Conservation (phyloP, 805 yeast species). For the Blastobotrys terrestris region DNA sequence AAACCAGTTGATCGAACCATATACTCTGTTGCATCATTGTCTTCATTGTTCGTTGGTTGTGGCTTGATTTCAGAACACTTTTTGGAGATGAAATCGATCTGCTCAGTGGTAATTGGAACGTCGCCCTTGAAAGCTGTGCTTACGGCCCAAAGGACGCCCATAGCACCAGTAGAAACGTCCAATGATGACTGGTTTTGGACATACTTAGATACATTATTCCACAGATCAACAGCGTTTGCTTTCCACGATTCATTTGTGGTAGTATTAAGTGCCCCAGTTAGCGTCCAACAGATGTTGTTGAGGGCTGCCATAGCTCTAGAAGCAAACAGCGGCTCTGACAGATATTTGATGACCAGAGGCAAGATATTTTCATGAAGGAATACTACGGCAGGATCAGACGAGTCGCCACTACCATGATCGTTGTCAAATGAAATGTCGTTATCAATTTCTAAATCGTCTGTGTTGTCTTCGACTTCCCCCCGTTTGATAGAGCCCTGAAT, state of each 20-base stretch:
- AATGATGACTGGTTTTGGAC: conserved; percentile 17
- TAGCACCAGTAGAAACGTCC: conserved; percentile 27
- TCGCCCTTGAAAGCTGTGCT: conserved; percentile 27
- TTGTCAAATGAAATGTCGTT: background rate
- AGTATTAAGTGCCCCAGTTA: conserved; percentile 30
- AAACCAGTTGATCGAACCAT: conserved; percentile 41
- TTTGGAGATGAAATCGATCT: background rate
- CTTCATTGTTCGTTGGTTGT: background rate
- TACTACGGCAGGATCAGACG: conserved; percentile 6
- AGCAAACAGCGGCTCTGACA: conserved; percentile 37
- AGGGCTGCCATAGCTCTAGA: conserved; percentile 57
- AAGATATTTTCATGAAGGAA: conserved; percentile 12
- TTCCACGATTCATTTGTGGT: conserved; percentile 36
- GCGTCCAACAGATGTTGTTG: conserved; percentile 66
- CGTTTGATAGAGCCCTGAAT: conserved; percentile 2
- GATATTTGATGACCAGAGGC: conserved; percentile 20
- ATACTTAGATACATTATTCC: conserved; percentile 20
- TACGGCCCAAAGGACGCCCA: conserved; percentile 43
- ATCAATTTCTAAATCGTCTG: conserved; percentile 13
- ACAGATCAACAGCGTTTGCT: conserved; percentile 23
- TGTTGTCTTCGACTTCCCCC: conserved; percentile 13
- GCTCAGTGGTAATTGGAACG: conserved; percentile 11
- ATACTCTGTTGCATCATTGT: background rate
- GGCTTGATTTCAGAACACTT: background rate
- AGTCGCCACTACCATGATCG: conserved; percentile 11